phyloP scores from a whole-genome alignment of 176 grass and related monocot species.

The Alloteropsis semialata region DNA sequence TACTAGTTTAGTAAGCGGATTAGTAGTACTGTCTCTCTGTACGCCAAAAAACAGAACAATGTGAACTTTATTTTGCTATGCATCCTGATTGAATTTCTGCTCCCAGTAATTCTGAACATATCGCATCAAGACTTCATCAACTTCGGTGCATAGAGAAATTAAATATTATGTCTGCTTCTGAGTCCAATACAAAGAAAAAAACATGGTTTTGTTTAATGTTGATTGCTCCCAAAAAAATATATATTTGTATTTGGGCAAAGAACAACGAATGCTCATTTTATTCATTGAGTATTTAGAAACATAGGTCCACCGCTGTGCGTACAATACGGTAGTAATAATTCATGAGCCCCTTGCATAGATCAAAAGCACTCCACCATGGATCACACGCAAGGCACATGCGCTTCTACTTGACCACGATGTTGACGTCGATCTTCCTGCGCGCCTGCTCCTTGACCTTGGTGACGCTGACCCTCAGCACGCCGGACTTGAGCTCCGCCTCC shows the following conservation, averaged over 20 bases:
- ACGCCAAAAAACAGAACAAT: background rate
- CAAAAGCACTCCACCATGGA: background rate
- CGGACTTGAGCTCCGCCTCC: slow-evolving; percentile 17
- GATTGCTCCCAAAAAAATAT: no score
- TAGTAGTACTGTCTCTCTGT: no score
- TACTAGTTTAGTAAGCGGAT: no score
- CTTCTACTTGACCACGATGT: background rate
- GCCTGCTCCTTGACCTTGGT: background rate
- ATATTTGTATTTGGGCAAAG: background rate
- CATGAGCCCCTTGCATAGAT: background rate
- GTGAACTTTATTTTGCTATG: background rate
- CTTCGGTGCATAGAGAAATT: background rate
- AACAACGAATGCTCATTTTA: slow-evolving; percentile 13
- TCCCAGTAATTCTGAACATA: no score
- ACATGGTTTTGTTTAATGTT: no score
- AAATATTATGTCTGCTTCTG: no score
- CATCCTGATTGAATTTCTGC: background rate
- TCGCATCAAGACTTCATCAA: no score
- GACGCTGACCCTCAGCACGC: slow-evolving; percentile 7
- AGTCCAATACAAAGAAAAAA: no score
- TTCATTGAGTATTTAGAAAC: background rate
- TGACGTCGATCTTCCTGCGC: slow-evolving; percentile 24
- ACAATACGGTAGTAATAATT: background rate
- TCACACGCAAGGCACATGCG: no score
- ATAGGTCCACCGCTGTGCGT: background rate